Percentiles rank a stretch among this genome's conserved stretches.
phyloP scores from a whole-genome alignment of 352 stramenopile species.

The Ophiocytium majus region DNA sequence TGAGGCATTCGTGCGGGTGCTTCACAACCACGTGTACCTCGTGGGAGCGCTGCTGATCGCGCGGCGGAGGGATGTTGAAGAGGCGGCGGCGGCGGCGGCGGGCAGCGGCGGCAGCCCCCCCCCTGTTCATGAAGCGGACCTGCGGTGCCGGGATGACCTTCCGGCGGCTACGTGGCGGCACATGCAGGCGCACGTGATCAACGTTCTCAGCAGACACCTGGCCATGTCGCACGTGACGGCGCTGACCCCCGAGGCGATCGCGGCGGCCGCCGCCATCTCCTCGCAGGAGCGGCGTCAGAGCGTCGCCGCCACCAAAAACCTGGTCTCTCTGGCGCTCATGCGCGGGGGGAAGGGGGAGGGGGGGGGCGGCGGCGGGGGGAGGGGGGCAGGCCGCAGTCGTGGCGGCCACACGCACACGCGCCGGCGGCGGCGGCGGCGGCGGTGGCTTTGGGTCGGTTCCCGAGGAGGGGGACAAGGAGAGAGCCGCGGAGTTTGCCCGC shows the following conservation, averaged over 20 bases:
- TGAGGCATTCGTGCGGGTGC: conserved; percentile 46
- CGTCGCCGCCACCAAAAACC: not conserved
- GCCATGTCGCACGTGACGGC: conserved; percentile 3
- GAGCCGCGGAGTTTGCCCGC: conserved; percentile 40
- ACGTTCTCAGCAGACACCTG: conserved; percentile 46
- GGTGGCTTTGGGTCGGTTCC: not conserved
- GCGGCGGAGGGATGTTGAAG: conserved; percentile 36
- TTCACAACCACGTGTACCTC: conserved; percentile 48
- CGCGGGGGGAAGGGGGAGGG: not conserved
- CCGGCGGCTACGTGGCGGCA: conserved; percentile 44
- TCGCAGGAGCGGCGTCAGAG: not conserved
- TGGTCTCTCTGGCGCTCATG: conserved; percentile 19
- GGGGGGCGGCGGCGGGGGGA: not conserved
- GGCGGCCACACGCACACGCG: too few relatives aligned
- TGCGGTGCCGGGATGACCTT: conserved; percentile 42
- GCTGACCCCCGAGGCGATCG: not conserved
- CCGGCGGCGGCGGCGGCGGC: not conserved
- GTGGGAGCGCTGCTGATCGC: conserved; percentile 44
- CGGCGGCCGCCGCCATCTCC: not conserved
- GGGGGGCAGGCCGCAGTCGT: too few relatives aligned
- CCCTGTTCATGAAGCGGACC: conserved; percentile 50
- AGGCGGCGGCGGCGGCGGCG: conserved; percentile 24
- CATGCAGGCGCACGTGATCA: conserved; percentile 44
- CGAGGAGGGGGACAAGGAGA: conserved; percentile 7
- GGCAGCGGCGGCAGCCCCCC: too few relatives aligned